These are phyloP conservation scores for Nakazawaea peltata DNA, from an alignment of 805 yeast species.

Conservation along the genomic window DNA sequence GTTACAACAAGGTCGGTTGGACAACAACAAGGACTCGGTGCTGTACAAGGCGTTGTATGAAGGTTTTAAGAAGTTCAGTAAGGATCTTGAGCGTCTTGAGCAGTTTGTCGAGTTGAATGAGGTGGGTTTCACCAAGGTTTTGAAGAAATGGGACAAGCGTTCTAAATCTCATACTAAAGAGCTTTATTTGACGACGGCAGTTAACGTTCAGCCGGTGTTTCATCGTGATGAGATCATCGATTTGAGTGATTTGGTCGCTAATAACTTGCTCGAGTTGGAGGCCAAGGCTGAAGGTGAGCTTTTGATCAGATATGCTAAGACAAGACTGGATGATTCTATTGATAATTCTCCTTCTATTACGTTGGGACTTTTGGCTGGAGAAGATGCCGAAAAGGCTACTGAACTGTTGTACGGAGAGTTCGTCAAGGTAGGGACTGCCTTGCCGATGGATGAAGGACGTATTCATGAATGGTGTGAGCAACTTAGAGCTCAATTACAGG, in stretches of 20 bases:
- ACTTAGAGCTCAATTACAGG: slow-evolving; percentile 17
- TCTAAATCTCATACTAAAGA: slow-evolving; percentile 94
- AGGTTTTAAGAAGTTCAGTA: slow-evolving; percentile 81
- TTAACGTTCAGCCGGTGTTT: slow-evolving; percentile 94
- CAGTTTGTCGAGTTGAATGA: slow-evolving; percentile 93
- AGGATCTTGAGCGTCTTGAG: slow-evolving; percentile 81
- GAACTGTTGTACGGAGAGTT: slow-evolving; percentile 72
- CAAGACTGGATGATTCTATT: slow-evolving; percentile 1
- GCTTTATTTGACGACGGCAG: slow-evolving; percentile 83
- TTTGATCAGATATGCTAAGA: slow-evolving; percentile 17
- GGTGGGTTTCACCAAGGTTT: slow-evolving; percentile 90
- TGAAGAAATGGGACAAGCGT: slow-evolving; percentile 97
- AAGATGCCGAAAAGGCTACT: slow-evolving; percentile 34
- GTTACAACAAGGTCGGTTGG: slow-evolving; percentile 32
- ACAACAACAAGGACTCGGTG: slow-evolving; percentile 53
- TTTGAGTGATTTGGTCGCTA: slow-evolving; percentile 69
- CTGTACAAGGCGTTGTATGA: slow-evolving; percentile 78
- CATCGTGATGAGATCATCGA: slow-evolving; percentile 82
- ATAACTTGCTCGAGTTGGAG: slow-evolving; percentile 65
- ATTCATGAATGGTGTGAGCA: slow-evolving; percentile 32
- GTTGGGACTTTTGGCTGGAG: slow-evolving; percentile 3
- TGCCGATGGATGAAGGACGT: slow-evolving; percentile 11
- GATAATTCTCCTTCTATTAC: too few relatives aligned
- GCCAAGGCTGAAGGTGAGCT: slow-evolving; percentile 43
- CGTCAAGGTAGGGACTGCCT: slow-evolving; percentile 21